Base-by-base conservation (phyloP, 164 flowering plant species). In the Kingdonia uniflora region DNA sequence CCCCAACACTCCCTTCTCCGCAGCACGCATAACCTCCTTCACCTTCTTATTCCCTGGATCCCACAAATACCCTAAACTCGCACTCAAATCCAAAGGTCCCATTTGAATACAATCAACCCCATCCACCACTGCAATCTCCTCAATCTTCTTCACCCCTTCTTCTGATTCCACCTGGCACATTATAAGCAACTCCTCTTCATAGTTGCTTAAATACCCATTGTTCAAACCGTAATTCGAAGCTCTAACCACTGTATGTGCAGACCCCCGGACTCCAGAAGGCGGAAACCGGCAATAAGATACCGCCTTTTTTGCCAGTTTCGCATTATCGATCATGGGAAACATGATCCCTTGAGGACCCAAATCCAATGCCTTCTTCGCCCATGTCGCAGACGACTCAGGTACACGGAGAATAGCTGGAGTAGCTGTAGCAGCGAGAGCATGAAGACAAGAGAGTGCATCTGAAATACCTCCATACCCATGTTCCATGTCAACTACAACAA, bases 311-410 rank as follows among this genome's bases (percentile, higher is more conserved):
- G 95, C 95, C 38, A 42, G 57, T 20, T 80, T 71, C 0, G 80
- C 70, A 58, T 55, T 41, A 1, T 90, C 90, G 60, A 90, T 76
- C 94, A 84, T 87, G 14, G 97, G 97, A 51, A 91, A 85, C 97
- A 91, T 87, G 62, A 91, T 73, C 16, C 97, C 97, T 26, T 80
- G 80, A 5, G 97, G 97, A 23, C 97, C 97, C 4, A 90, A 65
- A 61, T 90, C 97, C 5, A 90, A 80, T 53, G 95, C 97, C 49
- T 84, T 84, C 57, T 90, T 87, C 8, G 91, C 95, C 97, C 95
- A 91, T 1, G 79, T 52, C 0, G 80, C 60, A n/a, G 59, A 70
- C 2, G 63, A 63, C 58, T 91, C 96, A 10, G 96, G 97, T 3
- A 91, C 24, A 5, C 95, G 79, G 60, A 90, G 72, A 19, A 90